These are phyloP conservation scores for Aspergillus sp. DNA, from an alignment of 2,329 filamentous ascomycete genomes.

Conservation along the genomic window DNA sequence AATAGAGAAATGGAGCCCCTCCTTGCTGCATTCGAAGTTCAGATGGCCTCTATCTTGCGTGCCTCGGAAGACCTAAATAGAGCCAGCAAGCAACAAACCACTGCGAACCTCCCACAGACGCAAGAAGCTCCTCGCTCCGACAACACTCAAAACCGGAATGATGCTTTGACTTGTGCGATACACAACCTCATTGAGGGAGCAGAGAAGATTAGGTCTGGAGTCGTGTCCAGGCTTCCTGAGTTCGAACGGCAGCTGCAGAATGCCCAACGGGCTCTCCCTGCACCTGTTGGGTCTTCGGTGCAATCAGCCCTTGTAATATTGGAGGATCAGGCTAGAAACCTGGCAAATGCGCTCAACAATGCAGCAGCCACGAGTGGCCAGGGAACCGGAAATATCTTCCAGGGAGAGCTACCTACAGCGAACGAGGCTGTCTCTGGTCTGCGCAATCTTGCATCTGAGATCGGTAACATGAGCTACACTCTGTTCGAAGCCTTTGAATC, in stretches of 20 bases:
- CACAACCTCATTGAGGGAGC: constrained; percentile 34
- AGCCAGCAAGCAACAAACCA: constrained; percentile 11
- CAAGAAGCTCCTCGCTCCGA: constrained; percentile 11
- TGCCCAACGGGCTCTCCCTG: constrained; percentile 34
- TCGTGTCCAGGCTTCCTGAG: constrained; percentile 36
- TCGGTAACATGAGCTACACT: constrained; percentile 39
- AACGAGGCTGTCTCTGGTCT: constrained; percentile 39
- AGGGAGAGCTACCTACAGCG: constrained; percentile 35
- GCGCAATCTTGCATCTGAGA: constrained; percentile 40
- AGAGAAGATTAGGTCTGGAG: constrained; percentile 35
- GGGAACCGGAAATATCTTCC: constrained; percentile 35
- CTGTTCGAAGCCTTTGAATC: constrained; percentile 38
- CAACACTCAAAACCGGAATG: constrained; percentile 23
- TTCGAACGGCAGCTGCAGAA: constrained; percentile 37
- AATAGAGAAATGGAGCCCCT: constrained; percentile 30
- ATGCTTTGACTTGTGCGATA: constrained; percentile 34
- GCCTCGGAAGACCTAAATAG: constrained; percentile 13
- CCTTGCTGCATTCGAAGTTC: constrained; percentile 39
- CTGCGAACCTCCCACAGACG: constrained; percentile 9
- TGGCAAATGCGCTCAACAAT: constrained; percentile 37
- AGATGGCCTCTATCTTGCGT: constrained; percentile 37
- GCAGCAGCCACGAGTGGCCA: constrained; percentile 35
- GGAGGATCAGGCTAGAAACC: constrained; percentile 35
- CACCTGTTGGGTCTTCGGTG: constrained; percentile 36
- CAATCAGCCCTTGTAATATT: constrained; percentile 35